These are phyloP conservation scores for Xylaria bambusicola DNA, from an alignment of 495 filamentous ascomycete species.

Conservation along the genomic window DNA sequence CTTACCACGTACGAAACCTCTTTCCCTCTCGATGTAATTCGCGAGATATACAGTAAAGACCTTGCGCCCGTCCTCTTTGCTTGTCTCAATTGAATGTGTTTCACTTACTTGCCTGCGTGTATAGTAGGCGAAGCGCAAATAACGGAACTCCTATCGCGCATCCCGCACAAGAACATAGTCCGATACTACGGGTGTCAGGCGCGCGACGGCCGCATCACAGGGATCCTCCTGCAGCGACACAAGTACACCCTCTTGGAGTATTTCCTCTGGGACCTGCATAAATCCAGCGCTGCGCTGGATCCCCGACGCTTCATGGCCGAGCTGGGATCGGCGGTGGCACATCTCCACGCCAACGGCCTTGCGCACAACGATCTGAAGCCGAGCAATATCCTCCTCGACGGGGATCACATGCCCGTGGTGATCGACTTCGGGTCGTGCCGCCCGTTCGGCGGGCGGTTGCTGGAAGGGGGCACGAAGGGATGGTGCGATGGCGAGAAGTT, in stretches of 20 bases:
- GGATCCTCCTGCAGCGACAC: conserved; percentile 16
- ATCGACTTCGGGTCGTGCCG: conserved; percentile 39
- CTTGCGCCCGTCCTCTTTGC: too few relatives aligned
- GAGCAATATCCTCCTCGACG: conserved; percentile 40
- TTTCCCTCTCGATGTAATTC: background rate
- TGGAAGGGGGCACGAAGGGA: conserved; percentile 29
- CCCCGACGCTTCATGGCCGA: conserved; percentile 12
- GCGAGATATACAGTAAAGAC: conserved; percentile 4
- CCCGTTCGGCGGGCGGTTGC: conserved; percentile 27
- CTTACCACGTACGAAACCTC: conserved; percentile 17
- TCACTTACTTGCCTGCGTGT: background rate
- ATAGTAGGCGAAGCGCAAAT: conserved; percentile 18
- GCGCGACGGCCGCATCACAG: conserved; percentile 10
- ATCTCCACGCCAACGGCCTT: conserved; percentile 36
- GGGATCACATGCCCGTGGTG: conserved; percentile 30
- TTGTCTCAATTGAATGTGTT: too few relatives aligned
- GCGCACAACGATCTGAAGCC: conserved; percentile 45
- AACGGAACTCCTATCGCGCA: conserved; percentile 15
- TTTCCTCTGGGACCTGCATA: conserved; percentile 12
- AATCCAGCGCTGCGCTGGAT: background rate
- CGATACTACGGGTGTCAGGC: conserved; percentile 14
- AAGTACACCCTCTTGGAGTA: conserved; percentile 9
- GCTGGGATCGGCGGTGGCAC: conserved; percentile 34
- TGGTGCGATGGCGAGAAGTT: conserved; percentile 16
- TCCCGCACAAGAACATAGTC: conserved; percentile 20